Base-by-base conservation (phyloP, 208 protist genomes). In the Histomonas meleagridis region DNA sequence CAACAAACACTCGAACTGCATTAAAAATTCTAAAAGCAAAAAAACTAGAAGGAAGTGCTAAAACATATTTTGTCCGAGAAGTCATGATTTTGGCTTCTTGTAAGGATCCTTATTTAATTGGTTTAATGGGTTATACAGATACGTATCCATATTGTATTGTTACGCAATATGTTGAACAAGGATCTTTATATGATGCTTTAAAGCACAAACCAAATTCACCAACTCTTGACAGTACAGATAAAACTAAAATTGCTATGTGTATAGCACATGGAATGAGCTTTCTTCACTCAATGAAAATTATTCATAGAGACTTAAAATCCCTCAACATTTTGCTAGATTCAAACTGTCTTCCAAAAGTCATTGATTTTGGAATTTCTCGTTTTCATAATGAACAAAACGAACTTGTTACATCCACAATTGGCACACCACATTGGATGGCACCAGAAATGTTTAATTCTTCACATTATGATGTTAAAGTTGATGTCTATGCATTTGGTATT, bases 391-490 rank as follows among this genome's bases (percentile, higher is more conserved):
- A 40, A 51, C 40, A 51, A 43, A 86, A 46, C 21, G 23, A 40
- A 51, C 40, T 43, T 18, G 55, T 51, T 40, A 86, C 76, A 86
- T 26, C 43, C 32, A 46, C 51, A 38, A 55, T 86, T 38, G 76
- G 76, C 7, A 86, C 76, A 46, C 76, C 76, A 38, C 76, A 86
- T 16, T 86, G 76, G 76, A 86, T 86, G 76, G 76, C 76, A 40
- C 76, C 76, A 38, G 76, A 86, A 55, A 40, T 86, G 0, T 86
- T 86, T 55, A 46, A 86, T 43, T 32, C 46, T 1, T 26, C 23
- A 18, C 51, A 86, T 38, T 86, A 86, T 28, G 55, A 40, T 21
- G 55, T 55, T 46, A 86, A 86, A 55, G 76, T 86, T 35, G 76
- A 86, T 55, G 76, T 86, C 55, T 86, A 86, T 46, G 76, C 76